Evolutionary conservation across 1,139 yeast species (phyloP), one percentile per base, ranked within the genome.

Genomic region (Nadsonia commutata): DNA sequence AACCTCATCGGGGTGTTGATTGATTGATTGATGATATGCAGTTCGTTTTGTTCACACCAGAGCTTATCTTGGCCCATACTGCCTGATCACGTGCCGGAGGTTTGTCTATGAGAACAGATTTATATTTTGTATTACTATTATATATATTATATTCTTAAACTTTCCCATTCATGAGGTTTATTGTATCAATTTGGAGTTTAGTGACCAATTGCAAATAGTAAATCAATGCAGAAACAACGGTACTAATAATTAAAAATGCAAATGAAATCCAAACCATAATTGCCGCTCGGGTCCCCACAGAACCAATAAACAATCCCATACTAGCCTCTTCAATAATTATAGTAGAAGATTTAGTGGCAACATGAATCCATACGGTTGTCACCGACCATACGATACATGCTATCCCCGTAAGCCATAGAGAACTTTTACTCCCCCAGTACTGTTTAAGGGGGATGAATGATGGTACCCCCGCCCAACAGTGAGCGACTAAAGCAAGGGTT

Each of bases 361-460:
- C 78, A 50, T 77, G 78, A 42, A 72, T 71, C 65, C 84, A 70
- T 72, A 80, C 76, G 1, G 84, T 69, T 0, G 85, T 85, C 39
- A 78, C 59, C 0, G 83, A 82, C 82, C 85, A 78, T 2, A 78
- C 45, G 9, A 78, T 51, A 20, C 70, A 63, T 41, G 70, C 56
- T 0, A 64, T 45, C n/a, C n/a, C n/a, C n/a, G n/a, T n/a, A n/a
- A n/a, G n/a, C n/a, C n/a, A n/a, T 59, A 18, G 72, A 46, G 0
- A 61, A n/a, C n/a, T n/a, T n/a, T n/a, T n/a, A n/a, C n/a, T n/a
- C 55, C 31, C 72, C 51, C 8, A 65, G 56, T 2, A 64, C 49
- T 41, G 62, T 66, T 22, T 62, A 59, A 3, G 67, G 56, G 7
- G 73, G 48, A 9, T 66, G 60, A 61, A 56, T 57, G 76, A 78